These are phyloP conservation scores for Geotrichum cucujoidarum DNA, from an alignment of 1,139 yeast genomes.

Conservation along the genomic window DNA sequence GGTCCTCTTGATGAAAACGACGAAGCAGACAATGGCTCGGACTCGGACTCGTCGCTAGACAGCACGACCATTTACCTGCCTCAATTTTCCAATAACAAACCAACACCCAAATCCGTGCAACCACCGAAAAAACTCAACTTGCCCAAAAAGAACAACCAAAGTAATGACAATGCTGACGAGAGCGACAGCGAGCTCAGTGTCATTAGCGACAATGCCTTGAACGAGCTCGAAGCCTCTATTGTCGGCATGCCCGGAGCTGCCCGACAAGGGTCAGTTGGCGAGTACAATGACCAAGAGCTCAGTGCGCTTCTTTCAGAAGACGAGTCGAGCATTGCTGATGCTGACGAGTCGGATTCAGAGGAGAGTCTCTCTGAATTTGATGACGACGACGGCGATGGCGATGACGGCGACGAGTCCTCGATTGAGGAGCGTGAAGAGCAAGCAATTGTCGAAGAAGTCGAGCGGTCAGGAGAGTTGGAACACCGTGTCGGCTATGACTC, in stretches of 20 bases:
- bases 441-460: constrained; percentile 36
- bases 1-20: constrained; percentile 15
- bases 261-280: constrained; percentile 23
- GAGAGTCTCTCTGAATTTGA: constrained; percentile 26
- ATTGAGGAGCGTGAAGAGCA: constrained; percentile 38
- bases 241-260: background rate
- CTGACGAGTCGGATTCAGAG: constrained; percentile 28
- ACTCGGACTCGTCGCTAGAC: constrained; percentile 15
- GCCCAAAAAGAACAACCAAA: background rate
- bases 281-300: constrained; percentile 27
- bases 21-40: constrained; percentile 13
- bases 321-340: constrained; percentile 25
- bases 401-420: constrained; percentile 28
- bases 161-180: constrained; percentile 18
- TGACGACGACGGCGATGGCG: constrained; percentile 24
- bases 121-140: constrained; percentile 21
- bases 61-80: constrained; percentile 5
- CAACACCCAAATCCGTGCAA: constrained; percentile 21
- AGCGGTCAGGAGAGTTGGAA: constrained; percentile 26
- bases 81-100: constrained; percentile 19
- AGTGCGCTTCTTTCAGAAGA: constrained; percentile 23
- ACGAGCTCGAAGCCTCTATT: constrained; percentile 15
- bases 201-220: constrained; percentile 15
- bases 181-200: constrained; percentile 17
- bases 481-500: constrained; percentile 27